These are phyloP conservation scores for Kodamaea derodonti DNA, from an alignment of 1,139 yeast genomes.

Conservation along the genomic window DNA sequence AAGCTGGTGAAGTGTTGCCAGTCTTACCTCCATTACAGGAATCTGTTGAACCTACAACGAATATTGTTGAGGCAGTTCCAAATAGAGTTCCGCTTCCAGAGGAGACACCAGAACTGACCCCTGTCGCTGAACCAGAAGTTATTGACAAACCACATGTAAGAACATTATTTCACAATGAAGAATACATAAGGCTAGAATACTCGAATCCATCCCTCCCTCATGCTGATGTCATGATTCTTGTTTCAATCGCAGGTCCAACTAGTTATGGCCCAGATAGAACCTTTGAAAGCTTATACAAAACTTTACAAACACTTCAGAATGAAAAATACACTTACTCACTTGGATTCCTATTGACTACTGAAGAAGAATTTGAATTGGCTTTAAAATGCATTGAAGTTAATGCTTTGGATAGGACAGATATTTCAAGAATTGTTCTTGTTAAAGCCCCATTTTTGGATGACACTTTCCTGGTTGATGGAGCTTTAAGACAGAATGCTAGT, in stretches of 20 bases:
- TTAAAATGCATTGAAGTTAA: conserved; percentile 8
- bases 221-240: conserved; percentile 4
- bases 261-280: conserved; percentile 28
- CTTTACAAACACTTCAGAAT: conserved; percentile 16
- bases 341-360: conserved; percentile 27
- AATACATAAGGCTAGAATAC: conserved; percentile 5
- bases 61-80: too few relatives aligned
- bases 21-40: too few relatives aligned
- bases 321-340: conserved; percentile 20
- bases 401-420: conserved; percentile 1
- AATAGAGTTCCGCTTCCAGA: too few relatives aligned
- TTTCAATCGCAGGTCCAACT: conserved; percentile 21
- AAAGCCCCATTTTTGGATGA: conserved; percentile 32
- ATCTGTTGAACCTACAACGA: too few relatives aligned
- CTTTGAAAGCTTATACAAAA: conserved; percentile 22
- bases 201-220: neutral
- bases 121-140: too few relatives aligned
- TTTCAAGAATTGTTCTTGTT: conserved; percentile 21
- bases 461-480: conserved; percentile 17
- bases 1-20: too few relatives aligned
- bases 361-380: conserved; percentile 21
- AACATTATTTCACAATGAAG: neutral
- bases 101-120: too few relatives aligned
- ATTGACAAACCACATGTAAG: neutral
- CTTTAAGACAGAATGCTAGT: conserved; percentile 26